These are phyloP conservation scores for Ceraceosorus bombacis DNA, from an alignment of 1,284 basidiomycete genomes.

Conservation along the genomic window DNA sequence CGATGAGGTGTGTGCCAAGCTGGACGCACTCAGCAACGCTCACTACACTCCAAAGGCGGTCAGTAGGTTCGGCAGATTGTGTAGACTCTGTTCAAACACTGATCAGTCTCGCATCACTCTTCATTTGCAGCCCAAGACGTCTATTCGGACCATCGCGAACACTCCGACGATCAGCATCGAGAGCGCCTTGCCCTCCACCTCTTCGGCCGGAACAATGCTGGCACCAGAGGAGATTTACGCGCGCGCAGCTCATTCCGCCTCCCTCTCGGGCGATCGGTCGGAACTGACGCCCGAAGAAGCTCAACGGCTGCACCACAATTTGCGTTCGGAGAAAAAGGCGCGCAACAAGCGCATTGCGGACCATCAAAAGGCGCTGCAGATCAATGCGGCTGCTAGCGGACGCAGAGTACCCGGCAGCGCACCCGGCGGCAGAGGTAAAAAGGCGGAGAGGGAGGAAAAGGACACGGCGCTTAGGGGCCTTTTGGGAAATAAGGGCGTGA, in stretches of 20 bases:
- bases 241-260: slow-evolving; percentile 19
- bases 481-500: slow-evolving; percentile 23
- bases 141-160: slow-evolving; percentile 78
- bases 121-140: slow-evolving; percentile 69
- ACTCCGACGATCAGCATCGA: slow-evolving; percentile 78
- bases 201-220: slow-evolving; percentile 69
- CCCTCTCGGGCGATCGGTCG: slow-evolving; percentile 52
- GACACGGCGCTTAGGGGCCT: slow-evolving; percentile 39
- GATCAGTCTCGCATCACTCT: not conserved
- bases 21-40: slow-evolving; percentile 88
- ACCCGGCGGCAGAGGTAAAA: not conserved
- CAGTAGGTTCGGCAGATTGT: slow-evolving; percentile 33
- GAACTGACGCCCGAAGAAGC: slow-evolving; percentile 85
- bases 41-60: slow-evolving; percentile 93
- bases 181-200: slow-evolving; percentile 76
- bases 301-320: slow-evolving; percentile 52
- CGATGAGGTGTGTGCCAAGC: slow-evolving; percentile 76
- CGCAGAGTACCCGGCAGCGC: not conserved
- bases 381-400: slow-evolving; percentile 53
- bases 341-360: slow-evolving; percentile 59
- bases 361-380: slow-evolving; percentile 62
- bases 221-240: slow-evolving; percentile 81
- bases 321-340: slow-evolving; percentile 59
- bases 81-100: slow-evolving; percentile 8
- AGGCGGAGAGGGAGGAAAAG: slow-evolving; percentile 25